phyloP scores from a whole-genome alignment of 2,329 filamentous ascomycete species.

The Talaromyces sp. region DNA sequence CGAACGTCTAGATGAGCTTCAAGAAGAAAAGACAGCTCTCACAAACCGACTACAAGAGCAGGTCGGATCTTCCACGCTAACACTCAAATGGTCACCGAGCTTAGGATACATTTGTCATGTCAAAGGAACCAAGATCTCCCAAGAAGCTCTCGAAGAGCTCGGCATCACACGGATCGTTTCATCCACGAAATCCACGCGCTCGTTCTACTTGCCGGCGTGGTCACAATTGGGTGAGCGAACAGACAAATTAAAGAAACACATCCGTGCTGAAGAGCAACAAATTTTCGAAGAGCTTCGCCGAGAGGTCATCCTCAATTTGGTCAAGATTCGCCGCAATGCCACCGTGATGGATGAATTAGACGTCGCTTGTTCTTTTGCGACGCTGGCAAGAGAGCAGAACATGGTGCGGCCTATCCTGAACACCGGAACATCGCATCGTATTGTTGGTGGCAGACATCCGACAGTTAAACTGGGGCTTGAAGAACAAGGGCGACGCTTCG shows the following conservation, averaged over 20 bases:
- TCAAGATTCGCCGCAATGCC: conserved; percentile 84
- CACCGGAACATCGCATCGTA: conserved; percentile 63
- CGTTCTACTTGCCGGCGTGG: conserved; percentile 84
- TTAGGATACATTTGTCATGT: conserved; percentile 90
- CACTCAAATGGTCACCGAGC: conserved; percentile 80
- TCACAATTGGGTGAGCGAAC: conserved; percentile 74
- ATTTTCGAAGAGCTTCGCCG: conserved; percentile 74
- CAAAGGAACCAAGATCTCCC: conserved; percentile 69
- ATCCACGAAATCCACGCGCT: conserved; percentile 78
- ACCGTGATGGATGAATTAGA: conserved; percentile 92
- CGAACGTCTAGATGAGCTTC: conserved; percentile 59
- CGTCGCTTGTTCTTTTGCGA: conserved; percentile 81
- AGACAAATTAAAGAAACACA: conserved; percentile 73
- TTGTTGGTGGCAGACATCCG: conserved; percentile 84
- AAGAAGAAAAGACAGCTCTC: conserved; percentile 60
- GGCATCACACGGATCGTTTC: conserved; percentile 61
- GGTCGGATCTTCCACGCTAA: conserved; percentile 64
- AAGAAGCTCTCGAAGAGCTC: conserved; percentile 42
- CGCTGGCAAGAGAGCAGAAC: conserved; percentile 70
- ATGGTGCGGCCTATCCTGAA: conserved; percentile 74
- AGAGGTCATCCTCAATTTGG: conserved; percentile 74
- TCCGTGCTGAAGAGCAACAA: conserved; percentile 78
- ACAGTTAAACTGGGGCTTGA: conserved; percentile 83
- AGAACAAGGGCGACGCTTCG: conserved; percentile 77
- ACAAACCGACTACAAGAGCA: conserved; percentile 61